Evolutionary conservation across 148 eudicot species (phyloP).

Genomic region (Diospyros lotus): DNA sequence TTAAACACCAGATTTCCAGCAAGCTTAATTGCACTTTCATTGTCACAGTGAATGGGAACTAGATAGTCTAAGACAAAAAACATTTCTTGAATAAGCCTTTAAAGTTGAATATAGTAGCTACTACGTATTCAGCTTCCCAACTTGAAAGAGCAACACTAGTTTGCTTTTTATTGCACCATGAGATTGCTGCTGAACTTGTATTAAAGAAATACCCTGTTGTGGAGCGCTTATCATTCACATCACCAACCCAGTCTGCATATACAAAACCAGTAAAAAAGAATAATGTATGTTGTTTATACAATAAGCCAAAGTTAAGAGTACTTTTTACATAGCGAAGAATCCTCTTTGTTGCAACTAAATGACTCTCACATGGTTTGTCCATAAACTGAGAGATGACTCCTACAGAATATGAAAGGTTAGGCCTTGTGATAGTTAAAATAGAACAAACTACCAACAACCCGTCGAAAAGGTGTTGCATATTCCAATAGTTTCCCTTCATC

Average conservation of each 20-base stretch:
- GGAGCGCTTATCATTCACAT: neutral
- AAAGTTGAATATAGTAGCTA: conserved; percentile 6
- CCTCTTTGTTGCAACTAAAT: neutral
- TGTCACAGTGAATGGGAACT: conserved; percentile 2
- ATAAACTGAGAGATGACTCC: neutral
- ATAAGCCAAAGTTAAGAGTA: conserved; percentile 7
- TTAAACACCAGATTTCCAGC: conserved; percentile 12
- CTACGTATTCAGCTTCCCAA: neutral
- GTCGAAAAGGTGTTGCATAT: conserved; percentile 8
- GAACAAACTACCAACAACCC: neutral
- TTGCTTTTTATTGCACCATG: neutral
- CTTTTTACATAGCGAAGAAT: neutral
- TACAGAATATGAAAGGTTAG: neutral
- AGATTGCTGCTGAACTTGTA: neutral
- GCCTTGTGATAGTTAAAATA: conserved; percentile 3
- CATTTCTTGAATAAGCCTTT: conserved; percentile 5
- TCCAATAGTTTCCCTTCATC: conserved; percentile 1
- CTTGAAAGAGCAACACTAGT: too few species aligned
- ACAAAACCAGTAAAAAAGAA: neutral
- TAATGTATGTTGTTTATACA: neutral
- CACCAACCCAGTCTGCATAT: conserved; percentile 5
- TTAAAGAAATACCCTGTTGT: conserved; percentile 7
- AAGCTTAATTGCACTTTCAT: conserved; percentile 9
- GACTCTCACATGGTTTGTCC: neutral
- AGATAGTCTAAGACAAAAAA: neutral